Conservation (phyloP, 345 rosid species). For the Euphorbia peplus region DNA sequence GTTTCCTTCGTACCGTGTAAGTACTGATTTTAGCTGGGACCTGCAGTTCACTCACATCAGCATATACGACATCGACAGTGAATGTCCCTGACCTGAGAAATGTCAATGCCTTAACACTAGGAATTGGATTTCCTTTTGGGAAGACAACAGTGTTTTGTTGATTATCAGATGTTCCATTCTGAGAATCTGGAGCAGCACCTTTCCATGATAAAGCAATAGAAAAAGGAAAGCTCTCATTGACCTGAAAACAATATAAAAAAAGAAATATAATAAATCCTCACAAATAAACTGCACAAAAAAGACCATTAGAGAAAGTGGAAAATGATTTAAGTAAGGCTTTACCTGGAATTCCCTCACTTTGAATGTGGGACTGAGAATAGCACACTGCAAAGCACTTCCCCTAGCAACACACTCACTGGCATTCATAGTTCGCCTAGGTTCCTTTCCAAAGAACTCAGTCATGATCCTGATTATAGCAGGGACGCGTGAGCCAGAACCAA, state of each 20-base stretch:
- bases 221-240: constrained; percentile 82
- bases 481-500: constrained; percentile 85
- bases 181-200: constrained; percentile 61
- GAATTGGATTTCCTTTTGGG: constrained; percentile 80
- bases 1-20: constrained; percentile 49
- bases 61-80: constrained; percentile 69
- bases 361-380: constrained; percentile 94
- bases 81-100: constrained; percentile 78
- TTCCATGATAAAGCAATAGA: constrained; percentile 79
- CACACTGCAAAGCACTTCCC: constrained; percentile 91
- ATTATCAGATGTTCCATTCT: constrained; percentile 59
- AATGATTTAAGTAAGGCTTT: neutral
- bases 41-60: constrained; percentile 59
- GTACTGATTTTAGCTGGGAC: constrained; percentile 76
- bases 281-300: neutral
- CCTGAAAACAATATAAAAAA: constrained; percentile 36
- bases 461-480: constrained; percentile 80
- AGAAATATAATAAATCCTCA: neutral
- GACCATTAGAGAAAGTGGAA: neutral
- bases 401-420: constrained; percentile 96
- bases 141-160: constrained; percentile 76
- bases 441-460: constrained; percentile 94
- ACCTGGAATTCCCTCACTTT: constrained; percentile 99
- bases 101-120: constrained; percentile 82
- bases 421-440: constrained; percentile 95